Base-by-base conservation (phyloP, 2,329 filamentous ascomycete genomes). In the Fusarium sambucinum region DNA sequence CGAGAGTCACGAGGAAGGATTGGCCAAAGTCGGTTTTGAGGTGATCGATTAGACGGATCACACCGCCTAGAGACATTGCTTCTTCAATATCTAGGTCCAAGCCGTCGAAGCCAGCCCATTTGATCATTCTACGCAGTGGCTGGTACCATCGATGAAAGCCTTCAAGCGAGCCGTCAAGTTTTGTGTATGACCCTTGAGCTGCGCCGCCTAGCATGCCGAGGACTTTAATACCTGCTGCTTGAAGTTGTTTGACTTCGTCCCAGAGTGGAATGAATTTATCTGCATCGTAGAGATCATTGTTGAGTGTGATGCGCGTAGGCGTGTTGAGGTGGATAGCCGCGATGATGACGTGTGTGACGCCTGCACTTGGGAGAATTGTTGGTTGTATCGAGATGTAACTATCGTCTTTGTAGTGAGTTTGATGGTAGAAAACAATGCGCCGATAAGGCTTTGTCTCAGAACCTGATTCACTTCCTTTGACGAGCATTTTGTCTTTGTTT, bases 151-250 rank as follows among this genome's bases (percentile, higher is more conserved):
- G 77, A 76, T 95, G 90, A 70, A 95, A 95, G 10, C 83, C 80
- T 58, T 85, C 80, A n/a, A 81, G 74, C 32, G 78, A 77, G 44
- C 89, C 87, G 64, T 90, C 86, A 4, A 88, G 83, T 1, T 80
- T 81, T 16, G 58, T 44, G 52, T 86, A 97, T 2, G 89, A 90
- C 5, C 93, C 94, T 53, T 86, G 84, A 0, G 92, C 92, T 2
- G 93, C 93, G 2, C 93, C 93, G 23, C 93, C 93, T 0, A 97
- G 82, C 92, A 97, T 96, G 42, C 88, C 92, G 75, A 96, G 84
- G 2, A 97, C 87, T 72, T 90, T 93, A 66, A 96, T 84, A 21
- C 92, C 93, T 4, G 84, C 84, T 1, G 84, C 84, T 77, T 94
- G 90, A n/a, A 96, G 80, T 71, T 88, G 82, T 2, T 84, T 83